Percentiles rank a stretch among this genome's conserved stretches.
These are phyloP conservation scores for Leccinum barrowsii DNA, from an alignment of 768 basidiomycete genomes.

Conservation along the genomic window DNA sequence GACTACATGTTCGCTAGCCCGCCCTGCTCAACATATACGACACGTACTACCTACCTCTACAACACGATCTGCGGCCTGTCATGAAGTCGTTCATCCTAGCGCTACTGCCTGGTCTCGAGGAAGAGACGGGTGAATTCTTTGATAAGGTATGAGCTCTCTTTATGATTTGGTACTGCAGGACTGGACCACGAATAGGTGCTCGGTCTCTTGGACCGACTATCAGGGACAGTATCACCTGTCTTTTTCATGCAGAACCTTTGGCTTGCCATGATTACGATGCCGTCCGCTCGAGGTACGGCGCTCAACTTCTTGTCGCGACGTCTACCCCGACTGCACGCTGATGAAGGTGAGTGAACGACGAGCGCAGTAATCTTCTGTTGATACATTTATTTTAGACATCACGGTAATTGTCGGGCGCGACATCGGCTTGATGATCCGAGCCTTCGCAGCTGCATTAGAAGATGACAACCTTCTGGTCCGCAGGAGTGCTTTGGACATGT, in stretches of 20 bases:
- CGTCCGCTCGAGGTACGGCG: constrained; percentile 79
- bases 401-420: constrained; percentile 75
- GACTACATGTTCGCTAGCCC: constrained; percentile 46
- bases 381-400: constrained; percentile 44
- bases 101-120: constrained; percentile 91
- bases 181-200: constrained; percentile 55
- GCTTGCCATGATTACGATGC: constrained; percentile 88
- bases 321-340: constrained; percentile 63
- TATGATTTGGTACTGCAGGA: background rate
- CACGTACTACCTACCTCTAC: constrained; percentile 85
- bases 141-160: constrained; percentile 56
- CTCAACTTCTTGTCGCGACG: constrained; percentile 84
- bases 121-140: constrained; percentile 96
- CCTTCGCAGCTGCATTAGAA: constrained; percentile 86
- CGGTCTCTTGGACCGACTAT: constrained; percentile 72
- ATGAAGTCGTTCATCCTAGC: constrained; percentile 95
- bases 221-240: constrained; percentile 76
- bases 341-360: constrained; percentile 54
- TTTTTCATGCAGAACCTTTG: constrained; percentile 97
- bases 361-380: background rate
- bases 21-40: constrained; percentile 89
- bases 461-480: constrained; percentile 92
- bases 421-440: constrained; percentile 91
- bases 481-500: constrained; percentile 78
- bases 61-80: constrained; percentile 74